A percentile compares a stretch with the other conserved stretches of the same genome.
Conservation (phyloP, 257 asterid species). For the Forsythia viridissima region DNA sequence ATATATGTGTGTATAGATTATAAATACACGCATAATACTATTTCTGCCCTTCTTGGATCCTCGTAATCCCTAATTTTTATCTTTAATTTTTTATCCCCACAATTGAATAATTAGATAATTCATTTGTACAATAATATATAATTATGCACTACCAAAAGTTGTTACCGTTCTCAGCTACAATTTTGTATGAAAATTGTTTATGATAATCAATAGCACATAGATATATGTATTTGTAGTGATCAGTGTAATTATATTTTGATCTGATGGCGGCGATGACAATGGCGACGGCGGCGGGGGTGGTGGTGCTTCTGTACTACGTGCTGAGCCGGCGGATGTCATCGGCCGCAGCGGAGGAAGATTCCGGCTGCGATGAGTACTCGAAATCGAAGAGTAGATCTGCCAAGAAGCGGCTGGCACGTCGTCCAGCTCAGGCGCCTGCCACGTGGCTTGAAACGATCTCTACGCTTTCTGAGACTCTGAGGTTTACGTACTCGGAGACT, state of each 20-base stretch:
- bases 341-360: constrained; percentile 38
- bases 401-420: constrained; percentile 57
- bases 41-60: not conserved
- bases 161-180: not conserved
- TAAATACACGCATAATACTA: not conserved
- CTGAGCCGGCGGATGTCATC: constrained; percentile 55
- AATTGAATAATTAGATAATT: not conserved
- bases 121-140: not conserved
- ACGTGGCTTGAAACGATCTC: constrained; percentile 80
- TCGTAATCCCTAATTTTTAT: not conserved
- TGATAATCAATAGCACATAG: not conserved
- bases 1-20: not conserved
- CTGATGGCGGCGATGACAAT: constrained; percentile 79
- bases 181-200: not conserved
- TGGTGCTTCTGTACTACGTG: constrained; percentile 71
- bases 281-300: constrained; percentile 88
- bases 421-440: constrained; percentile 94
- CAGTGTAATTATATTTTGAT: constrained; percentile 20
- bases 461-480: constrained; percentile 70
- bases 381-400: constrained; percentile 58
- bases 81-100: not conserved
- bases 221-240: constrained; percentile 13
- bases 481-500: constrained; percentile 81
- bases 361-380: constrained; percentile 46
- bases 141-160: not conserved